Evolutionary conservation across 2,329 filamentous ascomycete genomes (phyloP), one percentile per base, ranked within the genome.

Genomic region (Aspergillus viridinutans): DNA sequence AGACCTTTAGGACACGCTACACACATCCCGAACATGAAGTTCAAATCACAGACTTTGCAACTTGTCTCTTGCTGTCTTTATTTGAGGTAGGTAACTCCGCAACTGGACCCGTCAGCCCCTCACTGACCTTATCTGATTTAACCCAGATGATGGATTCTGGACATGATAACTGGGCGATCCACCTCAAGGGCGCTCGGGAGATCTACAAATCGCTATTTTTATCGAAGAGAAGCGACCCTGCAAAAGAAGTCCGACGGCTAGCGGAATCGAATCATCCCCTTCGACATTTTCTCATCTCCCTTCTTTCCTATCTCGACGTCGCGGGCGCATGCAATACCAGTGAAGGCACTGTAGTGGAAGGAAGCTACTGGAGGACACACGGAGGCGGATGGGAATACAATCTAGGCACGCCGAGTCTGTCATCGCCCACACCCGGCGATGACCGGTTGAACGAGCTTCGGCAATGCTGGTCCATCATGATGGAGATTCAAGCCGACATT

Each of bases 281-380:
- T 10, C 68, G 69, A 43, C 62, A 62, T 26, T 75, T 75, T 53
- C 70, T 76, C n/a, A 69, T 76, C 17, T 75, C 72, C 2, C 64
- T 74, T 14, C 67, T 75, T 35, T 74, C 71, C 1, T 75, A 74
- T 54, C 71, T 76, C 20, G 73, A 76, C 50, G 72, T 75, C 21
- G 73, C 73, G 0, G 73, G 73, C 28, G 69, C 74, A 10, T 74
- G 73, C 55, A 71, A 72, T 4, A 73, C 71, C 5, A 69, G 69
- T 21, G 70, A 74, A 28, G 72, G 70, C 2, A 74, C 72, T 3
- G 64, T 75, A 7, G 69, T 75, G 10, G 64, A 72, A 51, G 72
- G 72, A 2, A 71, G 68, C 56, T 76, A 76, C 52, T 75, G 73
- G 73, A 67, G 69, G 56, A 72, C 70, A 1, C 64, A 72, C n/a